Percentiles rank a stretch among this genome's conserved stretches.
phyloP scores from a whole-genome alignment of 2,329 filamentous ascomycete genomes.

The Fusarium sterilihyphosum region DNA sequence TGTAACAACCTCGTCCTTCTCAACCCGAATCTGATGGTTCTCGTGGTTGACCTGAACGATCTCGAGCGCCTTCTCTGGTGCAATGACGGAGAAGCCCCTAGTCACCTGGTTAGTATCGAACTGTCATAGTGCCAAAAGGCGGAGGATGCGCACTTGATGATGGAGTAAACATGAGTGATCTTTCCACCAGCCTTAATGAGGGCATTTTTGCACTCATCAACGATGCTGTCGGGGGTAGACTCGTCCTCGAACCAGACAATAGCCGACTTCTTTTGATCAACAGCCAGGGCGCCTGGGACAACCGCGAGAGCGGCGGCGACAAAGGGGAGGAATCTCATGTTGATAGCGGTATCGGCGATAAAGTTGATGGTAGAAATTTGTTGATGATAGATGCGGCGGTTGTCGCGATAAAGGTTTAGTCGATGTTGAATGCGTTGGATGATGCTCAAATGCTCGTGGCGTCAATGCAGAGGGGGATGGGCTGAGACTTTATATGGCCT shows the following conservation, averaged over 20 bases:
- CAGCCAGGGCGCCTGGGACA: constrained; percentile 67
- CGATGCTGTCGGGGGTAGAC: constrained; percentile 70
- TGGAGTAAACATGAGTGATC: constrained; percentile 80
- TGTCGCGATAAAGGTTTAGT: constrained; percentile 1
- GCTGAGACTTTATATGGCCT: constrained; percentile 28
- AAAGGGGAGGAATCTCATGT: constrained; percentile 71
- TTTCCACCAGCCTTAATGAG: constrained; percentile 76
- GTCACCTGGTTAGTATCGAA: constrained; percentile 37
- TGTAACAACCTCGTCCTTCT: constrained; percentile 78
- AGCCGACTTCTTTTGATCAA: constrained; percentile 76
- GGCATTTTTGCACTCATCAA: constrained; percentile 76
- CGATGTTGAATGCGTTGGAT: not conserved
- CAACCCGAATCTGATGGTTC: constrained; percentile 63
- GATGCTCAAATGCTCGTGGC: constrained; percentile 9
- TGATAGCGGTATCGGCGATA: constrained; percentile 36
- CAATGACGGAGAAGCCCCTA: constrained; percentile 82
- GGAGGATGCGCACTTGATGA: constrained; percentile 68
- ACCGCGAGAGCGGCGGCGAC: constrained; percentile 66
- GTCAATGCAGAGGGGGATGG: constrained; percentile 19
- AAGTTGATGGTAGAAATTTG: not conserved
- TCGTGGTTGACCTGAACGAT: constrained; percentile 71
- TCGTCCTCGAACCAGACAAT: constrained; percentile 80
- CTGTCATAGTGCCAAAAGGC: not conserved
- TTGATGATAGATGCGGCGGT: not conserved
- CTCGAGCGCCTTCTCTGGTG: constrained; percentile 74